Percentiles rank a stretch among this genome's conserved stretches.
phyloP scores from a whole-genome alignment of 345 rosid genomes.

The Gynandropsis gynandra region DNA sequence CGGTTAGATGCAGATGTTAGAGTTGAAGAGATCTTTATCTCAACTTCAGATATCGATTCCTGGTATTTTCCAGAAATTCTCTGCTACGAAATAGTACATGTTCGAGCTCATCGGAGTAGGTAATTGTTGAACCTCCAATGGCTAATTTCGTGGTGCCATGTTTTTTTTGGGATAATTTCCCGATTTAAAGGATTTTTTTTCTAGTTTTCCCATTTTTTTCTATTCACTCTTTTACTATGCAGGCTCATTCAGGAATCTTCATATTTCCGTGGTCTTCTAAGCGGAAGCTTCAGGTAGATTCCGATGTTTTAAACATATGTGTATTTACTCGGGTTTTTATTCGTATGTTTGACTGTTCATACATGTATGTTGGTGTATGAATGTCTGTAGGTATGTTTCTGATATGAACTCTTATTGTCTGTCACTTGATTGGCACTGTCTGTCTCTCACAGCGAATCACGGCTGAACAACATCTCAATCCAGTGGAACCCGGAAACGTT shows the following conservation, averaged over 20 bases:
- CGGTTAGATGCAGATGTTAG: slow-evolving; percentile 20
- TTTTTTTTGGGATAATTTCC: not conserved
- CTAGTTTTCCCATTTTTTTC: not conserved
- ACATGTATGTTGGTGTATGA: not conserved
- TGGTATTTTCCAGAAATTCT: slow-evolving; percentile 44
- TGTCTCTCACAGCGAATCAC: slow-evolving; percentile 49
- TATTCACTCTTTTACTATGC: not conserved
- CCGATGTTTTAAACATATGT: not conserved
- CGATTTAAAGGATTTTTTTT: not conserved
- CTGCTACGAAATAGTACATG: slow-evolving; percentile 31
- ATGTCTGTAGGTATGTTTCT: not conserved
- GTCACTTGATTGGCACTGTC: slow-evolving; percentile 1
- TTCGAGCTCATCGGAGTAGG: slow-evolving; percentile 48
- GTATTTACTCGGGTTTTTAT: slow-evolving; percentile 20
- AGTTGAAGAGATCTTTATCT: slow-evolving; percentile 24
- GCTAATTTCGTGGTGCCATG: not conserved
- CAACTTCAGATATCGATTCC: slow-evolving; percentile 34
- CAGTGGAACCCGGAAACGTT: slow-evolving; percentile 49
- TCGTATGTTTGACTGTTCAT: not conserved
- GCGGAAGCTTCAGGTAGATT: slow-evolving; percentile 60
- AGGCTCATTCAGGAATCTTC: slow-evolving; percentile 55
- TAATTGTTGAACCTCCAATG: slow-evolving; percentile 10
- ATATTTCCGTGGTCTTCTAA: slow-evolving; percentile 52
- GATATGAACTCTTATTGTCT: not conserved
- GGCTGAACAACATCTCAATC: slow-evolving; percentile 33